A percentile compares a stretch with the other conserved stretches of the same genome.
Evolutionary conservation across 2,329 filamentous ascomycete species (phyloP).

Genomic region (Pestalotiopsis sp.): DNA sequence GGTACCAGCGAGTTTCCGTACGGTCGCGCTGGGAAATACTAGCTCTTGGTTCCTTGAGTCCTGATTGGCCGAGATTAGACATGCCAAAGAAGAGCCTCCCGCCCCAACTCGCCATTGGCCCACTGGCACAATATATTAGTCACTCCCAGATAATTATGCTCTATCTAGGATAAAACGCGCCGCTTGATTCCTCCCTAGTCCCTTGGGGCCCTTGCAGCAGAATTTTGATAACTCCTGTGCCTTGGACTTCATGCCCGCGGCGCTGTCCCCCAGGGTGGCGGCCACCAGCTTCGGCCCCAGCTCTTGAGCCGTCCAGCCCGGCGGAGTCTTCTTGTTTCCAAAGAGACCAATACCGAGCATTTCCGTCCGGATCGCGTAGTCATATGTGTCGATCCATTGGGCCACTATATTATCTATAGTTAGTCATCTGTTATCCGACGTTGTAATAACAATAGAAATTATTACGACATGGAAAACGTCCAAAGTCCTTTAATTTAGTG

Average conservation of each 20-base stretch:
- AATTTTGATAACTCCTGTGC: not conserved
- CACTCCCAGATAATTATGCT: not conserved
- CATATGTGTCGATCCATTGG: conserved; percentile 21
- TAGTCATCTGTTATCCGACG: not conserved
- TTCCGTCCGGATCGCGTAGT: conserved; percentile 20
- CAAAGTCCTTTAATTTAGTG: not conserved
- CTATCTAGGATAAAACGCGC: not conserved
- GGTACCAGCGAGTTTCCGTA: too few relatives aligned
- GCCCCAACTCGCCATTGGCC: too few relatives aligned
- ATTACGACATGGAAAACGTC: too few relatives aligned
- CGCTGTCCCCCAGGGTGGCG: not conserved
- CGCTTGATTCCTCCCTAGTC: not conserved
- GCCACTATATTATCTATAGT: conserved; percentile 16
- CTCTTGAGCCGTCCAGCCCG: conserved; percentile 1
- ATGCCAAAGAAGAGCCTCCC: too few relatives aligned
- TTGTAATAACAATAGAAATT: too few relatives aligned
- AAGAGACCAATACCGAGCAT: conserved; percentile 21
- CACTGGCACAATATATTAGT: not conserved
- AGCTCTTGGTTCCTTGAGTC: too few relatives aligned
- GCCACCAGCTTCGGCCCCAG: not conserved
- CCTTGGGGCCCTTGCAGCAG: not conserved
- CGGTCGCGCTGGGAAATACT: too few relatives aligned
- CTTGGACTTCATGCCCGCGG: not conserved
- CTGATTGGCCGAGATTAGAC: too few relatives aligned
- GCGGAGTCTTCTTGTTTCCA: conserved; percentile 13